Base-by-base conservation (phyloP, 2,329 filamentous ascomycete species). In the Fusarium sp. region DNA sequence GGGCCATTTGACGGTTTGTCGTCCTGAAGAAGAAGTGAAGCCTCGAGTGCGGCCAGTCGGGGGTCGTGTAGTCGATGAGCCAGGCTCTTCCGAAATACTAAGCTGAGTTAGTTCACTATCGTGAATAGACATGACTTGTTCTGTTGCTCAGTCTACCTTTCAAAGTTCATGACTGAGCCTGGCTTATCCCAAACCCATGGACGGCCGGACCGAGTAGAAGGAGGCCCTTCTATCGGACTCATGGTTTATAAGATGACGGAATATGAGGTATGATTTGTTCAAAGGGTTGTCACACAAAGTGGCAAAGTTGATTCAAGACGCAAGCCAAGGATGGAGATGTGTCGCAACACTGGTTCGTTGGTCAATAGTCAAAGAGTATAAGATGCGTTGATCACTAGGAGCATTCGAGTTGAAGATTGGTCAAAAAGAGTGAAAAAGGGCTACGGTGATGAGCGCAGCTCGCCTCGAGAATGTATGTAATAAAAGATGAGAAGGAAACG, bases 1-100 rank as follows among this genome's bases (percentile, higher is more conserved):
- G 18, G 74, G 72, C 74, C 74, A 76, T 62, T 52, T 51, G 46
- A 74, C 65, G 18, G 73, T 75, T 49, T 70, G 73, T 48, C 73
- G 73, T 39, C 72, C 74, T 19, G 73, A 75, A 12, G 74, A 74
- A 62, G 63, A 67, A 41, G 73, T 75, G 59, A 74, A 72, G 60
- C 70, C 71, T 45, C 74, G 73, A 51, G 74, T 75, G 26, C 72
- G 71, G 44, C 64, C 56, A 19, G 72, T 69, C 30, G 56, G 65
- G 14, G 72, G 69, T 31, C 65, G 57, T 48, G 71, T 61, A 28
- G 44, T 58, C 16, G 54, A 52, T n/a, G 71, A 62, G 51, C 65
- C 69, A 52, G 72, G 72, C 42, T 74, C 72, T 59, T 74, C 72
- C 14, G 71, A 74, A 53, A 74, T 74, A 43, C 72, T 74, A 46